phyloP scores from a whole-genome alignment of 805 yeast genomes.

The Teunomyces cretensis region DNA sequence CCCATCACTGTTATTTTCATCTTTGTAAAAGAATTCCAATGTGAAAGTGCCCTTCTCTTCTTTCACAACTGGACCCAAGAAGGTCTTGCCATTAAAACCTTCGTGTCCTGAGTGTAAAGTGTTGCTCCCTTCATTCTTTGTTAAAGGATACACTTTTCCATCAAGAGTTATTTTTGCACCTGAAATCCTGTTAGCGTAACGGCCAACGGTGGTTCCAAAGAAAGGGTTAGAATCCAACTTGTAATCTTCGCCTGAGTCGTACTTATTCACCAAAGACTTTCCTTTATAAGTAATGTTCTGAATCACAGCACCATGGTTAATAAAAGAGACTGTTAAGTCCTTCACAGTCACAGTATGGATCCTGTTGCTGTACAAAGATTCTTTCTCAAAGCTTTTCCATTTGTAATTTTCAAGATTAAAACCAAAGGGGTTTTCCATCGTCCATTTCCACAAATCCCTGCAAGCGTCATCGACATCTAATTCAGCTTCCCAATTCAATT shows the following conservation, averaged over 20 bases:
- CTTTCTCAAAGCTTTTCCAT: constrained; percentile 28
- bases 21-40: constrained; percentile 41
- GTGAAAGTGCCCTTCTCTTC: constrained; percentile 28
- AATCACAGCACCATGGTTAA: constrained; percentile 54
- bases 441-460: constrained; percentile 76
- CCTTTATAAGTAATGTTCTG: constrained; percentile 43
- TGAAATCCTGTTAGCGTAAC: constrained; percentile 60
- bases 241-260: constrained; percentile 32
- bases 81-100: constrained; percentile 52
- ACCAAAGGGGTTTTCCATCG: constrained; percentile 65
- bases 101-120: constrained; percentile 55
- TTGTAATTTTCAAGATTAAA: constrained; percentile 36
- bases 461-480: constrained; percentile 62
- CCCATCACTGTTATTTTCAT: constrained; percentile 51
- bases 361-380: constrained; percentile 28
- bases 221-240: constrained; percentile 41
- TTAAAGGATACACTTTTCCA: constrained; percentile 41
- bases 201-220: constrained; percentile 65
- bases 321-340: constrained; percentile 38
- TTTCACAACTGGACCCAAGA: constrained; percentile 54
- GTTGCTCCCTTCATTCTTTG: constrained; percentile 40
- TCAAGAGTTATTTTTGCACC: constrained; percentile 43
- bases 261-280: constrained; percentile 40
- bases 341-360: constrained; percentile 36
- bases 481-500: constrained; percentile 64